Base-by-base conservation (phyloP, 2,329 filamentous ascomycete genomes). In the Claviceps sp. region DNA sequence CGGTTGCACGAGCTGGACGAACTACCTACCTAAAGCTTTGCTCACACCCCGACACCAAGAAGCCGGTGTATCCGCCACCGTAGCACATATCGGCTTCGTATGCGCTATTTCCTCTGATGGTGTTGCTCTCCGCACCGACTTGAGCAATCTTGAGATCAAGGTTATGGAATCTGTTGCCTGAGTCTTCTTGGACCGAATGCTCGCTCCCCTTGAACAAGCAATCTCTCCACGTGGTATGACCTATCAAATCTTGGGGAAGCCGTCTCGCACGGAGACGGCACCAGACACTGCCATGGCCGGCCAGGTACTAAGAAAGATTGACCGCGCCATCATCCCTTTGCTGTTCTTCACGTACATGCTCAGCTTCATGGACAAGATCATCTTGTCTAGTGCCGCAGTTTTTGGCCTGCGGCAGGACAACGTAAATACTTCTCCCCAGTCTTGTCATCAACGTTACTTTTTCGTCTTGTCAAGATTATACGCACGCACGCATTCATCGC, bases 281-380 rank as follows among this genome's bases (percentile, higher is more conserved):
- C 47, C 42, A 5, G 57, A 56, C 30, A 55, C 48, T n/a, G 57
- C 52, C 16, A 55, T 63, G 57, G 63, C 62, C 7, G 67, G 67
- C 51, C 65, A 64, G 20, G 69, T 79, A 3, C 52, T 81, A 50
- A 68, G 70, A 38, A 79, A 79, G 62, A 79, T 82, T 55, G 79
- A 82, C 59, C 65, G 64, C 55, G 66, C 66, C 14, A 64, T 82
- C 13, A 72, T 81, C 4, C 76, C 78, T 0, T 61, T 81, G 18
- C 65, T 81, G 14, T 80, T 80, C 56, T 57, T 74, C 43, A 78
- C 74, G 0, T 81, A 81, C 59, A 74, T 74, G 65, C 62, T 81
- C 56, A 77, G 78, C 56, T 81, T 80, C 55, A 77, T 81, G 69
- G 78, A 82, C 62, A 82, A 81, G 61, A 72, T 72, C 1, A 77